Conservation (phyloP, 2,329 filamentous ascomycete genomes). For the Aaosphaeria pasadenensis region DNA sequence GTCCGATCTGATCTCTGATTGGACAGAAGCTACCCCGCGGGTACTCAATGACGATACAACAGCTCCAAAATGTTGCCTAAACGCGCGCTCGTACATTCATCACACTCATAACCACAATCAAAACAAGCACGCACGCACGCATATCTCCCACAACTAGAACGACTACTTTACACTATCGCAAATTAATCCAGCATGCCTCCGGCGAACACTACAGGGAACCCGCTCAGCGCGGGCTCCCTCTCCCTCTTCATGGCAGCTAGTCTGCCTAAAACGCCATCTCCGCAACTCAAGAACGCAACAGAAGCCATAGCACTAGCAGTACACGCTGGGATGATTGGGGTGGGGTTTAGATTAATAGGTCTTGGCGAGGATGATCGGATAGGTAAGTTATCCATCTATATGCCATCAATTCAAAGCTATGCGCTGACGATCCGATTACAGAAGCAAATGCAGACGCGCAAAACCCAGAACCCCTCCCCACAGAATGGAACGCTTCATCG, state of each 20-base stretch:
- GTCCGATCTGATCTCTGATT: no score
- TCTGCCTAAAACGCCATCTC: slow-evolving; percentile 36
- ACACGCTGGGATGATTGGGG: slow-evolving; percentile 77
- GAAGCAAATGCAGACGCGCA: slow-evolving; percentile 57
- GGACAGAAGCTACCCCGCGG: no score
- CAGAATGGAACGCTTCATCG: slow-evolving; percentile 76
- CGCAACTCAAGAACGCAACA: slow-evolving; percentile 63
- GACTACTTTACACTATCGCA: background rate
- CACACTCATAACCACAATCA: no score
- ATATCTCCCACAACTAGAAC: no score
- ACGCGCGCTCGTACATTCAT: no score
- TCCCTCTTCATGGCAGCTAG: slow-evolving; percentile 43
- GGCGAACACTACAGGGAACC: slow-evolving; percentile 36
- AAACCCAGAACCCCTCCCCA: slow-evolving; percentile 61
- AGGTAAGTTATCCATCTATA: slow-evolving; percentile 45
- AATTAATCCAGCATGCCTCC: slow-evolving; percentile 19
- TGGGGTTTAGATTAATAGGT: slow-evolving; percentile 78
- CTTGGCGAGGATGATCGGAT: slow-evolving; percentile 79
- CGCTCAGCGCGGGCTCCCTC: slow-evolving; percentile 43
- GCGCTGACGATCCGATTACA: slow-evolving; percentile 26
- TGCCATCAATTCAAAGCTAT: background rate
- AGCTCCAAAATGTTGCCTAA: no score
- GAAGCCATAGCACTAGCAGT: slow-evolving; percentile 81
- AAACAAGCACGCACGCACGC: no score
- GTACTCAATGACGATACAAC: no score